A percentile compares a stretch with the other conserved stretches of the same genome.
These are phyloP conservation scores for Nannizzia gypsea DNA, from an alignment of 2,329 filamentous ascomycete species.

Conservation along the genomic window DNA sequence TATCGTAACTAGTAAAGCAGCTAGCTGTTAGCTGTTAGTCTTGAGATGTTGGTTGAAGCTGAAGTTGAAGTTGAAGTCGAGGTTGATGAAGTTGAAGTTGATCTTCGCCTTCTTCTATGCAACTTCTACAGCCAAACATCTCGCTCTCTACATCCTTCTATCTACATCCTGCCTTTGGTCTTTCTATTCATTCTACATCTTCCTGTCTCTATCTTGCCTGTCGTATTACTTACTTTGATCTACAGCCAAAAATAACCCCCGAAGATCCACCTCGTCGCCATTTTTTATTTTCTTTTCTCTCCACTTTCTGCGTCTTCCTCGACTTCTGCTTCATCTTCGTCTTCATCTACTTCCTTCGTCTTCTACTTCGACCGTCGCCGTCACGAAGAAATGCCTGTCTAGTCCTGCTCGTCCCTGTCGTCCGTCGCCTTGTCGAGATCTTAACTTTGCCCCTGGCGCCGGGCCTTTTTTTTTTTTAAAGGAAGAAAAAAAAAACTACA, in stretches of 20 bases:
- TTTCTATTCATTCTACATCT: no score
- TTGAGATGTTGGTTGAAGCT: no score
- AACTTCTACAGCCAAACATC: no score
- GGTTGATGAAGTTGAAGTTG: no score
- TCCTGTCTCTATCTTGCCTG: neutral
- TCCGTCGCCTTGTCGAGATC: neutral
- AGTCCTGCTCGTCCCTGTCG: neutral
- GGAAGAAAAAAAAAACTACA: neutral
- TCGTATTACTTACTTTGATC: neutral
- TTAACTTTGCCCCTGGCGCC: neutral
- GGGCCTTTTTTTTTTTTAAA: neutral
- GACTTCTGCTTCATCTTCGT: neutral
- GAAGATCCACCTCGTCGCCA: conserved; percentile 1
- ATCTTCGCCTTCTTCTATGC: no score
- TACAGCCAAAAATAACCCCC: neutral
- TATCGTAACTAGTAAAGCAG: no score
- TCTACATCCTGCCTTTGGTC: no score
- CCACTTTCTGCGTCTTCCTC: neutral
- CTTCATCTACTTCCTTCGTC: neutral
- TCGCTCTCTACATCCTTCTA: no score
- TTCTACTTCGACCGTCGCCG: neutral
- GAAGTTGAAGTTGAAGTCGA: no score
- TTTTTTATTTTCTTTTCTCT: neutral
- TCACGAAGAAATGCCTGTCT: neutral
- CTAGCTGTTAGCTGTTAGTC: neutral